Base-by-base conservation (phyloP, 192 early-diverging fungal species). In the Borealophlyctis nickersoniae region DNA sequence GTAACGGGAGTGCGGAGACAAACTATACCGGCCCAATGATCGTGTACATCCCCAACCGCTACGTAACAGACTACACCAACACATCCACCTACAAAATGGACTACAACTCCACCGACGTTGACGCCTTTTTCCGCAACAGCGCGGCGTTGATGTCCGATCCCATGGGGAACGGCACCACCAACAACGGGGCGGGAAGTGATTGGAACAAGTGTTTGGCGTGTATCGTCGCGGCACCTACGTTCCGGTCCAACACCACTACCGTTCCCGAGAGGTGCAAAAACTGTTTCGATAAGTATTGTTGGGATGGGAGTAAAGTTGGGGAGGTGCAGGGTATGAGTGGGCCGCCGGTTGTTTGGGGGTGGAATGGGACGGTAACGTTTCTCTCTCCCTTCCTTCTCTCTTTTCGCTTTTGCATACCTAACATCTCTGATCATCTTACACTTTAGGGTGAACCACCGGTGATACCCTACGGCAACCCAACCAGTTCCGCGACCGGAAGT, bases 1-100 rank as follows among this genome's bases (percentile, higher is more conserved):
- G 31, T 31, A 23, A 4, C 7, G 54, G n/a, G 4, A 58, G 35
- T 30, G 49, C 23, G 9, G n/a, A 31, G 50, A 29, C 53, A 23
- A 30, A 23, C 36, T 63, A 58, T 36, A 49, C 5, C 39, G 58
- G 60, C 3, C 71, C 71, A 9, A 19, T 73, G n/a, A 26, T 73
- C 14, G 49, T 73, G 19, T 73, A 67, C 50, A 27, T 67, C n/a
- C 71, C 71, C 26, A 67, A 63, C 71, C 27, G 54, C 30, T 27
- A 58, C 36, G 32, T 24, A 7, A 24, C 48, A 27, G 36, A 1
- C 53, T 33, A 48, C 23, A 56, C 71, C n/a, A 73, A 73, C 65
- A 5, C 48, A 33, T 58, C 65, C 45, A 73, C 71, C 7, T 73
- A 48, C 53, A 54, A 55, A 49, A 16, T 54, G 5, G 58, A 7